Evolutionary conservation across 2,329 filamentous ascomycete species (phyloP), one percentile per base, ranked within the genome.

Genomic region (Camillea tinctor): DNA sequence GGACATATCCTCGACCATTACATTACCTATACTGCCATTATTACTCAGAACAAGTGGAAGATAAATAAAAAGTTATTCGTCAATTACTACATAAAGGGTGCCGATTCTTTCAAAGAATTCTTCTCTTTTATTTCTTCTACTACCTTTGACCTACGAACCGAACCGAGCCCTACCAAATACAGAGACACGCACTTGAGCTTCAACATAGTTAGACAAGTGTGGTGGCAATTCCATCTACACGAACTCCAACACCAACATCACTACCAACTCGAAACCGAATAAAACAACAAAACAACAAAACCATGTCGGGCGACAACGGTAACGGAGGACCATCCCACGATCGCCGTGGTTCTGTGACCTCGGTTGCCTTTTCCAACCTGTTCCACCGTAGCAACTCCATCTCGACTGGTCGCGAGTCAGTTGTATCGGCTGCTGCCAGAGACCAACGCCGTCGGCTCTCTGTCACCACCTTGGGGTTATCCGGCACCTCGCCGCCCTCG

Each of bases 381-480:
- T 89, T 87, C 73, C 78, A 81, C 63, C 79, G 85, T 65, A 82
- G 80, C 68, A 81, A 82, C 67, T 85, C 84, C 2, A 76, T 80
- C 58, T 78, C 79, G 59, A 73, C 79, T 60, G 51, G 52, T 54
- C 66, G 67, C 20, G 68, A 70, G 61, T 68, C 69, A 2, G 66
- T 64, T 30, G 60, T 65, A 17, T 64, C 69, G 13, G 65, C 57
- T 17, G 69, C 66, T 36, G 70, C 68, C 48, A 68, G 71, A 60
- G 72, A 74, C 64, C 83, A 84, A 63, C 85, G 87, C 60, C 87
- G 90, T 61, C 86, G 90, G 52, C 84, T 93, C 65, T 93, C 90
- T 51, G 85, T 93, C 70, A 88, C 86, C 52, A 91, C 89, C 3
- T 77, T 92, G 26, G 90, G 90, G 36, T 79, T 92, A n/a, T 89